Evolutionary conservation across 108 stramenopile genomes (phyloP), one percentile per base, ranked within the genome.

Genomic region (Stephanodiscus triporus): DNA sequence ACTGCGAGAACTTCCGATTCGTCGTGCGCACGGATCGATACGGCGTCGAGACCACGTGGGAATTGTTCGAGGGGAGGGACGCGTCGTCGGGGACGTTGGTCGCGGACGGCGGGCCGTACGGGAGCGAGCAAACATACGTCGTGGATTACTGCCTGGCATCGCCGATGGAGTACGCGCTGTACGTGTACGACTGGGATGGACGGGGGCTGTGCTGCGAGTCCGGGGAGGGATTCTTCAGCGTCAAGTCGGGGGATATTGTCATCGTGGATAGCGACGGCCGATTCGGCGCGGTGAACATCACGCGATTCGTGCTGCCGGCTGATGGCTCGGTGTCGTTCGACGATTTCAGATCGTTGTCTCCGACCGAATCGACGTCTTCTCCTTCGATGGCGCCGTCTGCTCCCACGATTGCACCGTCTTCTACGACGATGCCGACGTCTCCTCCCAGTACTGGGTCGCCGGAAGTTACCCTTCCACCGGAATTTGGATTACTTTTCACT

Each of bases 61-160:
- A 58, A 42, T 42, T 79, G 23, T 79, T 63, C 56, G 78, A 79
- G 29, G 78, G 65, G 30, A 9, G 29, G 24, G 43, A 63, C 49
- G 55, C 67, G 45, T 14, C 61, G 9, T 22, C 61, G 17, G 66
- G 66, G 19, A 23, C 36, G 16, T 14, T 72, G 71, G 30, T 79
- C 61, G 78, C 78, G 10, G 68, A 72, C 63, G 78, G 78, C 17
- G 71, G 71, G 37, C 71, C 78, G 0, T 79, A 63, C 34, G 78
- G 51, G 42, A 72, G 78, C 24, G 70, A 68, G n/a, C 54, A 63
- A 0, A 37, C 40, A 30, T 68, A 79, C 29, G 66, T 54, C 6
- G 38, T 59, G n/a, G 66, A 79, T 53, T 72, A 63, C 61, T 79
- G 78, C 40, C 66, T 79, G 71, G 24, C 56, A 14, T 72, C 70